Evolutionary conservation across 2,329 filamentous ascomycete genomes (phyloP), one percentile per base, ranked within the genome.

Genomic region (Talaromyces sp.): DNA sequence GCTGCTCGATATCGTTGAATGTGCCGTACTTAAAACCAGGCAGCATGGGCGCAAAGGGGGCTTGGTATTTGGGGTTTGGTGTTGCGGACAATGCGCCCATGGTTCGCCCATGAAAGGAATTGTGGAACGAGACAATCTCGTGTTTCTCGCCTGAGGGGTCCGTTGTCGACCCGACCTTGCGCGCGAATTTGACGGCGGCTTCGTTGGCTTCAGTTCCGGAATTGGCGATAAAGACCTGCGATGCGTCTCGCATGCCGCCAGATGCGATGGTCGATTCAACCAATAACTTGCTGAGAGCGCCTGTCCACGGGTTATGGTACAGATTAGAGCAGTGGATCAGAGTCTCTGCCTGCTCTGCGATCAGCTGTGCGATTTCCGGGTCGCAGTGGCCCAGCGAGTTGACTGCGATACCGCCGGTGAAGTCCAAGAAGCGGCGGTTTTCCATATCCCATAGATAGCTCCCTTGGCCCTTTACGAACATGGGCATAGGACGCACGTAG

Each of bases 201-300:
- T 99, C 95, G 75, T 99, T 99, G 72, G 95, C 95, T 78, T 99
- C 95, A 62, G 90, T 91, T 62, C 95, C 95, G 4, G 93, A 97
- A 79, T 99, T 99, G 81, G 91, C 96, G 66, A 99, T 84, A 72
- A 99, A 99, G 2, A 91, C 91, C 60, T 90, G 85, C 21, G 84
- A 81, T 19, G 89, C 91, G 70, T 89, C 85, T 67, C 89, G 86
- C 89, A 98, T 96, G 65, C 83, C 89, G 46, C 91, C 91, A 0
- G 89, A 87, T 88, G 86, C 58, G n/a, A 84, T 77, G 0, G 95
- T 99, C 75, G 89, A 88, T 68, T 93, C 84, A 35, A 99, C 85
- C 26, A 99, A 83, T 26, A 92, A 81, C 75, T 95, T 88, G 64
- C 91, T 96, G 57, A 99, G 86, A 2, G 89, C 86, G 32, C 93